phyloP scores from a whole-genome alignment of 163 green algal genomes.

The Prototheca cutis region DNA sequence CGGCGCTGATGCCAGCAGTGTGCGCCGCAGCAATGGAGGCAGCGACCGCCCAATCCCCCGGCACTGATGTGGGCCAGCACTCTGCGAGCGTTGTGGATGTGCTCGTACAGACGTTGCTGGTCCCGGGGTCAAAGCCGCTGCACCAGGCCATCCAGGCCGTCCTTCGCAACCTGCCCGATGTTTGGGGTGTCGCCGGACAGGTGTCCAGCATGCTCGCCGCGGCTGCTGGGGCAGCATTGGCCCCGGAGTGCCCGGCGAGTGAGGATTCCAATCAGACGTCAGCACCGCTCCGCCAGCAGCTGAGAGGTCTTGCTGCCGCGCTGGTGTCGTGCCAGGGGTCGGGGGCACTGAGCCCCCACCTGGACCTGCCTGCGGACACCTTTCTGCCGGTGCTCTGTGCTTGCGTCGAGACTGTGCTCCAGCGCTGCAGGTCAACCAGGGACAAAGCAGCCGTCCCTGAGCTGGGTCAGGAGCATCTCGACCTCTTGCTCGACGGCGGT shows the following conservation, averaged over 20 bases:
- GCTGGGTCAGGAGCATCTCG: background rate
- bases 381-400: background rate
- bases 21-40: too few species aligned
- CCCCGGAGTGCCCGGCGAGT: too few species aligned
- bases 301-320: background rate
- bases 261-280: too few species aligned
- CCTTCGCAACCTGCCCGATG: background rate
- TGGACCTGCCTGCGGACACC: background rate
- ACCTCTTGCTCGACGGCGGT: background rate
- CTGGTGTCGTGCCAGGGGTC: conserved; percentile 1
- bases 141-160: conserved; percentile 1
- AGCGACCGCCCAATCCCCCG: background rate
- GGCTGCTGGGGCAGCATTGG: too few species aligned
- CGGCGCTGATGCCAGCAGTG: too few species aligned
- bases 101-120: background rate
- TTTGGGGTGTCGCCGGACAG: too few species aligned
- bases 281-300: too few species aligned
- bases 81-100: background rate
- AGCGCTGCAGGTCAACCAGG: background rate
- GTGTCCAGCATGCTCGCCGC: too few species aligned
- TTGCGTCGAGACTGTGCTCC: background rate
- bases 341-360: background rate
- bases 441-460: background rate
- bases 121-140: background rate
- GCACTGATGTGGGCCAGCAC: background rate